These are phyloP conservation scores for Saccharomycopsis synnaedendra DNA, from an alignment of 805 yeast species.

Conservation along the genomic window DNA sequence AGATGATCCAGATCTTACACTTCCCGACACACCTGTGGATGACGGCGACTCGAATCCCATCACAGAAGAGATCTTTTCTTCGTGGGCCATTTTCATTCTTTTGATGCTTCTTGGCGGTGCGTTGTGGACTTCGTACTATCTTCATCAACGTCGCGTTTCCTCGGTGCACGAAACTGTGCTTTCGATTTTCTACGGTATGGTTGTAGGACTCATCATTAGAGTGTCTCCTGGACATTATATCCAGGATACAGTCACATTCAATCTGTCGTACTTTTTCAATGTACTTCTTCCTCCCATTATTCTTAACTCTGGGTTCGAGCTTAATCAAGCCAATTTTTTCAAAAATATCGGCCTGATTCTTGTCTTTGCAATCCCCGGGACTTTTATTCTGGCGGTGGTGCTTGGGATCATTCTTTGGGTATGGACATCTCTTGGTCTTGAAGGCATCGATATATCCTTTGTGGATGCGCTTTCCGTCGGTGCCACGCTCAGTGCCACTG, in stretches of 20 bases:
- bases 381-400: conserved; percentile 84
- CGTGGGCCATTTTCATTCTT: conserved; percentile 93
- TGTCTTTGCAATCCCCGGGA: conserved; percentile 94
- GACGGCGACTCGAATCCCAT: conserved; percentile 67
- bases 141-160: conserved; percentile 83
- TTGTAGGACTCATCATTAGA: conserved; percentile 84
- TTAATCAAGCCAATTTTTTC: conserved; percentile 92
- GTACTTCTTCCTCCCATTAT: conserved; percentile 92
- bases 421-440: conserved; percentile 89
- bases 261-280: conserved; percentile 88
- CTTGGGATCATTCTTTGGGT: conserved; percentile 78
- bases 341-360: conserved; percentile 83
- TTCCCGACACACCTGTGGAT: conserved; percentile 39
- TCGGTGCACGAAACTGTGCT: conserved; percentile 97
- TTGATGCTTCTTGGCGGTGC: conserved; percentile 75
- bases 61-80: conserved; percentile 88
- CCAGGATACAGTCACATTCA: conserved; percentile 93
- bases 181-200: conserved; percentile 93
- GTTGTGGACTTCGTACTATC: conserved; percentile 87
- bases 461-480: conserved; percentile 98
- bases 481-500: conserved; percentile 96
- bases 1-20: conserved; percentile 23
- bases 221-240: conserved; percentile 93
- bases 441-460: conserved; percentile 77
- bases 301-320: conserved; percentile 89